Percentiles rank a stretch among this genome's conserved stretches.
Evolutionary conservation across 768 basidiomycete genomes (phyloP).

Genomic region (Mrakia gelida): DNA sequence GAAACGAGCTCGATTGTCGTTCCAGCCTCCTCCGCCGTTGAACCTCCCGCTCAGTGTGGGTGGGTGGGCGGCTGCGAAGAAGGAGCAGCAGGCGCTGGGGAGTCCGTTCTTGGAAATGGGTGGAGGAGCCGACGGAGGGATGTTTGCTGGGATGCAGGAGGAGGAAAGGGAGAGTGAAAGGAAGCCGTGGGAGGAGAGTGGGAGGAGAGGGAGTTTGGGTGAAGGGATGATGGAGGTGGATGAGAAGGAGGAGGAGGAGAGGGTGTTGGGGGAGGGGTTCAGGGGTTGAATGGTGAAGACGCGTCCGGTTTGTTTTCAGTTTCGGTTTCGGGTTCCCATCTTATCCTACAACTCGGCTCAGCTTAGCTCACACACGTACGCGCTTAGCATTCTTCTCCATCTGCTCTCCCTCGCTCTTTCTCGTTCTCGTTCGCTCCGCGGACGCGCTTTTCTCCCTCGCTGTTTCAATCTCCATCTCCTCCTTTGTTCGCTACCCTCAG

Average conservation of each 20-base stretch:
- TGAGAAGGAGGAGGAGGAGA: background rate
- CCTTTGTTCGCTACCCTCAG: background rate
- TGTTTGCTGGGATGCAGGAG: background rate
- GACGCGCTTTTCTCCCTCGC: background rate
- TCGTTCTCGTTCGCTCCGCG: background rate
- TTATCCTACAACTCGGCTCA: too few species aligned
- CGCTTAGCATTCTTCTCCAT: too few species aligned
- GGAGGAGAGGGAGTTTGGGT: background rate
- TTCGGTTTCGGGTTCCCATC: too few species aligned
- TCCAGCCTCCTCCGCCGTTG: background rate
- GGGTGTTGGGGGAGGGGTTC: background rate
- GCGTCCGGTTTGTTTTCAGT: background rate
- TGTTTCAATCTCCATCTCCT: too few species aligned
- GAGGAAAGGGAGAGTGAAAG: background rate
- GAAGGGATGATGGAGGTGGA: slow-evolving; percentile 10
- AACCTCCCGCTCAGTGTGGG: too few species aligned
- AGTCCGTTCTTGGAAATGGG: background rate
- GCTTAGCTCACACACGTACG: too few species aligned
- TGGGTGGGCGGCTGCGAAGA: background rate
- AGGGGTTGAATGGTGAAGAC: background rate
- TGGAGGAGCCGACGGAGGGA: background rate
- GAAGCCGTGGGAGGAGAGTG: too few species aligned
- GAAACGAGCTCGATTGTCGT: background rate
- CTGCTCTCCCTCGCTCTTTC: background rate
- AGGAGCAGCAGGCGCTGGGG: background rate